phyloP scores from a whole-genome alignment of 176 grass and related monocot genomes.

The Typha latifolia region DNA sequence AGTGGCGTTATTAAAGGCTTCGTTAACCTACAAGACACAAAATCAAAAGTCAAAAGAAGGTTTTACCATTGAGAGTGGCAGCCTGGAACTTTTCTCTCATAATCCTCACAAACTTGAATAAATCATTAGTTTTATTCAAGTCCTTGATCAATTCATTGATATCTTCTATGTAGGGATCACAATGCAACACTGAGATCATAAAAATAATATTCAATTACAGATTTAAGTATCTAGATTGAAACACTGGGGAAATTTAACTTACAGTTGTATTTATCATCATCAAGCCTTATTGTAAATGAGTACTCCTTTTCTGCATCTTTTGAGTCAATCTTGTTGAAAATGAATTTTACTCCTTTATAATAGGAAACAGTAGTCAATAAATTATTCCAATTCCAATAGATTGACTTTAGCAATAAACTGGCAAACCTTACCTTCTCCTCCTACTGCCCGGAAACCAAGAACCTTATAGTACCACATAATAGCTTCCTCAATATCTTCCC shows the following conservation, averaged over 20 bases:
- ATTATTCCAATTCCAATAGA: conserved; percentile 8
- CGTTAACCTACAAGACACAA: not conserved
- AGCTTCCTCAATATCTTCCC: conserved; percentile 43
- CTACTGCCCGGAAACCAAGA: conserved; percentile 68
- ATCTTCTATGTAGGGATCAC: conserved; percentile 46
- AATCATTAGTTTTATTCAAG: conserved; percentile 60
- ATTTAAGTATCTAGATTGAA: conserved; percentile 5
- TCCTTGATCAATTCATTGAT: conserved; percentile 54
- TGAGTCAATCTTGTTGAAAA: conserved; percentile 66
- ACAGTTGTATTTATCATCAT: conserved; percentile 59
- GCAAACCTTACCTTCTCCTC: conserved; percentile 60
- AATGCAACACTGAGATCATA: conserved; percentile 48
- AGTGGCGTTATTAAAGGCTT: conserved; percentile 5
- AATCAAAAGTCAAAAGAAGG: conserved; percentile 14
- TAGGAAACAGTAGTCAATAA: not conserved
- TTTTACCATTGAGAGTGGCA: conserved; percentile 42
- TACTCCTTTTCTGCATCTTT: conserved; percentile 53
- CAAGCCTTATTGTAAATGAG: conserved; percentile 59
- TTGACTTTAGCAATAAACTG: not conserved
- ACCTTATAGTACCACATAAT: conserved; percentile 67
- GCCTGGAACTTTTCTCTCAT: conserved; percentile 69
- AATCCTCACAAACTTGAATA: conserved; percentile 72
- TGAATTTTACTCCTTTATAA: conserved; percentile 59
- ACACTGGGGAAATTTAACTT: conserved; percentile 26
- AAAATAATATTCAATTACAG: conserved; percentile 1